Evolutionary conservation across 352 stramenopile species (phyloP), one percentile per base, ranked within the genome.

Genomic region (Phytopythium oedochilum): DNA sequence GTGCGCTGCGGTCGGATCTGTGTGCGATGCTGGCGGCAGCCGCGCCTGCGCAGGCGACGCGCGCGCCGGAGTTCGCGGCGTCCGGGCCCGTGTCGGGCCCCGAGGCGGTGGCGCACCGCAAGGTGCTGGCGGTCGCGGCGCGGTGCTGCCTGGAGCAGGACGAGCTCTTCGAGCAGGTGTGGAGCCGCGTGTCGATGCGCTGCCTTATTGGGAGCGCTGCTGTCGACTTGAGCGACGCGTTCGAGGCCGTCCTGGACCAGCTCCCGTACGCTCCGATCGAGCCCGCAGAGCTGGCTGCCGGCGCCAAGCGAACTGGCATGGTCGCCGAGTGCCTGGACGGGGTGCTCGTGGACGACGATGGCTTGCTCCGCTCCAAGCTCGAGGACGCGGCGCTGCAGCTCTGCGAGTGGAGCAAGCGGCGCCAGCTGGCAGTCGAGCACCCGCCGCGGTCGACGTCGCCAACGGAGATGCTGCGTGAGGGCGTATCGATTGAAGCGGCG

Each of bases 341-440:
- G 5, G 7, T 51, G 18, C 26, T 51, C 3, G 48, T 67, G 39
- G 39, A 72, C 18, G 61, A 67, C 18, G 66, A 77, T 42, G 45
- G 48, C 26, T 53, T 45, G 4, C 34, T 84, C 11, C 36, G 59
- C 3, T 52, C 67, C 50, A 59, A 48, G 18, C 75, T 81, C 35
- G 56, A 69, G 8, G 50, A 69, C 18, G 61, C 63, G 39, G 47
- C 59, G 6, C 48, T 55, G 14, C 59, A 59, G 15, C 38, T 81
- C 23, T 67, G 71, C 23, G 57, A 75, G 47, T 81, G 70, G 68
- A 56, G 60, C 18, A 53, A 65, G 48, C 64, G 66, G 17, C 59
- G 70, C 22, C 57, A 71, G 48, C 25, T 55, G 31, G 57, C 14
- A 52, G 43, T 43, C 12, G 5, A 26, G 29, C 20, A 59, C 18